Evolutionary conservation across 495 filamentous ascomycete species (phyloP).

Genomic region (Neurospora sp.): DNA sequence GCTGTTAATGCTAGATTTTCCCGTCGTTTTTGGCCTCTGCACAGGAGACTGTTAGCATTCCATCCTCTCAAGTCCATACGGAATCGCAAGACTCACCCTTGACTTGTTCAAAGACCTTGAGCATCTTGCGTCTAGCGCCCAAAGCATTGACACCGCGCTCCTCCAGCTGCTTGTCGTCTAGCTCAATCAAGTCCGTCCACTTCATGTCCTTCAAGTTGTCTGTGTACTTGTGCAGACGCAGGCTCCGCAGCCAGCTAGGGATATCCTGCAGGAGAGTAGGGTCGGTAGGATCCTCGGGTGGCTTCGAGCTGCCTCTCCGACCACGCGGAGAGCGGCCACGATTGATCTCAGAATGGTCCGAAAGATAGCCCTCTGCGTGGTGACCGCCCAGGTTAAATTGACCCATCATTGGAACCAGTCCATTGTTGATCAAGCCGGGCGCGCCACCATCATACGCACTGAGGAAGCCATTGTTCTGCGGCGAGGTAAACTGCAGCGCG

Average conservation of each 20-base stretch:
- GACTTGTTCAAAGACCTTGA: slow-evolving; percentile 98
- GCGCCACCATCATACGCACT: slow-evolving; percentile 73
- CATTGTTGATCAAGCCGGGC: slow-evolving; percentile 58
- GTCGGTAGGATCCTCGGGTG: slow-evolving; percentile 95
- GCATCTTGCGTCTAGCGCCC: slow-evolving; percentile 92
- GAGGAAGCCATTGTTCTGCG: slow-evolving; percentile 92
- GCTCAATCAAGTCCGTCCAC: slow-evolving; percentile 85
- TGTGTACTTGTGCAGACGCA: slow-evolving; percentile 96
- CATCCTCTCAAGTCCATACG: background rate
- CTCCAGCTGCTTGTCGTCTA: slow-evolving; percentile 90
- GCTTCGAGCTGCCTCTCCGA: slow-evolving; percentile 89
- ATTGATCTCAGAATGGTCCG: slow-evolving; percentile 82
- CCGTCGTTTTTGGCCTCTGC: slow-evolving; percentile 27
- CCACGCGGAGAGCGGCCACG: slow-evolving; percentile 89
- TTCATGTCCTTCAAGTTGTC: slow-evolving; percentile 95
- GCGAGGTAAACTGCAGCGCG: slow-evolving; percentile 68
- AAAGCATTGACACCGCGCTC: slow-evolving; percentile 90
- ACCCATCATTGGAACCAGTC: slow-evolving; percentile 57
- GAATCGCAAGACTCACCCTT: slow-evolving; percentile 40
- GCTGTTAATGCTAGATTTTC: slow-evolving; percentile 35
- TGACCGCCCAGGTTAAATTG: slow-evolving; percentile 58
- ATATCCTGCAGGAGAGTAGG: slow-evolving; percentile 87
- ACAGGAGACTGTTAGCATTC: slow-evolving; percentile 3
- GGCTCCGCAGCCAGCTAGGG: slow-evolving; percentile 86
- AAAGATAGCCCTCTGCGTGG: slow-evolving; percentile 73